Evolutionary conservation across 2,329 filamentous ascomycete species (phyloP).

Genomic region (Arachnomyces sp.): DNA sequence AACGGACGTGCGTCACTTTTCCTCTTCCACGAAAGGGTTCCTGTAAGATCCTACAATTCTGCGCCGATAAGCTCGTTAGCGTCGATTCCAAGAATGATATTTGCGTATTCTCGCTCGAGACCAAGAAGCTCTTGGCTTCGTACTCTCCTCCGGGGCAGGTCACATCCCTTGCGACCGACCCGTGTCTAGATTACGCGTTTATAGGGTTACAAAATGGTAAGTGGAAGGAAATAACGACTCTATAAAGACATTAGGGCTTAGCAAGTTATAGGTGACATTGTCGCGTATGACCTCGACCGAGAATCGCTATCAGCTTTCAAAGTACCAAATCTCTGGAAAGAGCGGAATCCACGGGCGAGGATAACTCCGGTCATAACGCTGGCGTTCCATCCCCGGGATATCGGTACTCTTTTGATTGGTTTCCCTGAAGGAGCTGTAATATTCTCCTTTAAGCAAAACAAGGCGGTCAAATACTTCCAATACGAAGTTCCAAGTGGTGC

Average conservation of each 20-base stretch:
- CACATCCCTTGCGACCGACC: conserved; percentile 69
- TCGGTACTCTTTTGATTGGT: conserved; percentile 84
- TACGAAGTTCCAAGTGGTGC: conserved; percentile 77
- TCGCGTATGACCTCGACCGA: conserved; percentile 89
- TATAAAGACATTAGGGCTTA: neutral
- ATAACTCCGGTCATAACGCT: conserved; percentile 64
- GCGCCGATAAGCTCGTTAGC: conserved; percentile 74
- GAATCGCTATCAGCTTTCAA: conserved; percentile 68
- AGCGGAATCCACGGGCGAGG: conserved; percentile 60
- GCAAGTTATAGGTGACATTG: conserved; percentile 57
- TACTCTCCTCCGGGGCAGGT: conserved; percentile 73
- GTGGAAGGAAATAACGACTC: conserved; percentile 9
- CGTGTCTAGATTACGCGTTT: conserved; percentile 88
- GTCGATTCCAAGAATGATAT: conserved; percentile 83
- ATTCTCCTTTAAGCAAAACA: conserved; percentile 91
- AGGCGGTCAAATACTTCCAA: conserved; percentile 68
- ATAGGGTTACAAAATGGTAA: conserved; percentile 66
- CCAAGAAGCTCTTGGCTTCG: conserved; percentile 57
- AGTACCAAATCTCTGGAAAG: conserved; percentile 80
- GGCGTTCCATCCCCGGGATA: conserved; percentile 81
- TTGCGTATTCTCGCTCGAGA: conserved; percentile 71
- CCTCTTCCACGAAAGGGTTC: conserved; percentile 64
- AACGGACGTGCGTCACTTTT: conserved; percentile 69
- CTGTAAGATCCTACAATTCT: conserved; percentile 73
- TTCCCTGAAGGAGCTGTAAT: conserved; percentile 81